Conservation (phyloP, 352 stramenopile genomes). For the Globisporangium irregulare region DNA sequence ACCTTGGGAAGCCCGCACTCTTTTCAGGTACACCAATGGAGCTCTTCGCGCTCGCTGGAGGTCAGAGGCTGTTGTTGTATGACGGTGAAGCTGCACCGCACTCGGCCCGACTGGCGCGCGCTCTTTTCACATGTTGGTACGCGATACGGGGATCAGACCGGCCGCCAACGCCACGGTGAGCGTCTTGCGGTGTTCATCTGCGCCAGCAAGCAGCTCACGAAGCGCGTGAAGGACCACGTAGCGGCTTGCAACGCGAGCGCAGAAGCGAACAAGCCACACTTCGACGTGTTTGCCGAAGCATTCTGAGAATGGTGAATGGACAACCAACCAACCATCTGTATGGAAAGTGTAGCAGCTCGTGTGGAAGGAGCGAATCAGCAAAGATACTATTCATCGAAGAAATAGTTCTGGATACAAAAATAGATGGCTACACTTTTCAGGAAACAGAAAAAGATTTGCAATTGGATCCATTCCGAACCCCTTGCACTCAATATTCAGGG, state of each 20-base stretch:
- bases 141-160: background rate
- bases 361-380: background rate
- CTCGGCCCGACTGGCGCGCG: slow-evolving; percentile 14
- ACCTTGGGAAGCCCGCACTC: background rate
- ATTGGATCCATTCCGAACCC: background rate
- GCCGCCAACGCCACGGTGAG: background rate
- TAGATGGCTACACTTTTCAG: slow-evolving; percentile 4
- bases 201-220: slow-evolving; percentile 19
- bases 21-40: background rate
- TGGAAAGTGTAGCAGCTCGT: background rate
- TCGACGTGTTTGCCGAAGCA: slow-evolving; percentile 30
- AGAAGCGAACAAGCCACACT: background rate
- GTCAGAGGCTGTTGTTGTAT: background rate
- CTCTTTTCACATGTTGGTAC: slow-evolving; percentile 8
- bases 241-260: slow-evolving; percentile 1
- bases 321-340: background rate
- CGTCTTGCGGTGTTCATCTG: slow-evolving; percentile 26
- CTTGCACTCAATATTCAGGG: too few species aligned
- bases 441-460: slow-evolving; percentile 1
- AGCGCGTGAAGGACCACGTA: slow-evolving; percentile 25
- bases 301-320: slow-evolving; percentile 18
- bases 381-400: too few species aligned
- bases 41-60: background rate
- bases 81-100: slow-evolving; percentile 6
- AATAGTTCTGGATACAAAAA: background rate